Evolutionary conservation across 371 early-diverging fungal species (phyloP).

Genomic region (Nematocida sp.): DNA sequence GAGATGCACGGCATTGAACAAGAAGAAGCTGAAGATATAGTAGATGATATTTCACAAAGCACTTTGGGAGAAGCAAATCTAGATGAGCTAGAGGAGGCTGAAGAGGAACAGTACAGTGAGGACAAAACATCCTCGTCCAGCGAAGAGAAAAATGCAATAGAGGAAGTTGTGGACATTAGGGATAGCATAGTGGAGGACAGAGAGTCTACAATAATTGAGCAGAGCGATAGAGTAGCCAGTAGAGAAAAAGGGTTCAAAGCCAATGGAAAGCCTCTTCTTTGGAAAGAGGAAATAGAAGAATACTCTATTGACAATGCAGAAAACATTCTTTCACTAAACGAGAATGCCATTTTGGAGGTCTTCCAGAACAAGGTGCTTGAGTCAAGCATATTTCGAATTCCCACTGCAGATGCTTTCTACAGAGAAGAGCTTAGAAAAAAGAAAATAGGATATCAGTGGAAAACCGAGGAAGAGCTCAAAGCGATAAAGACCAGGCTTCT

Average conservation of each 20-base stretch:
- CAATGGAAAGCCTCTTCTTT: slow-evolving; percentile 9
- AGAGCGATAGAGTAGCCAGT: not conserved
- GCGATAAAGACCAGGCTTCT: not conserved
- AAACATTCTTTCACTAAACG: not conserved
- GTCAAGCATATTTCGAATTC: not conserved
- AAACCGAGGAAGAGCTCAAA: not conserved
- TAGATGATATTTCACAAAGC: not conserved
- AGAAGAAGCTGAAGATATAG: not conserved
- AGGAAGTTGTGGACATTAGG: not conserved
- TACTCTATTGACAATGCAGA: no score
- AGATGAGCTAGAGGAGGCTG: not conserved
- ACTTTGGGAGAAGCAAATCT: not conserved
- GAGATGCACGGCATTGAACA: not conserved
- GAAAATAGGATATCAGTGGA: not conserved
- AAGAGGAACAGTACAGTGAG: no score
- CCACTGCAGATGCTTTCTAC: slow-evolving; percentile 19
- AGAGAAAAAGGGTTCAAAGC: not conserved
- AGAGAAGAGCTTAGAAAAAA: not conserved
- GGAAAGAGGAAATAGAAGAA: slow-evolving; percentile 24
- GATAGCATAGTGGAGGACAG: not conserved
- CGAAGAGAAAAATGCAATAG: not conserved
- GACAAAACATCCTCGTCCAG: no score
- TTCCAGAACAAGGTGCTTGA: slow-evolving; percentile 11
- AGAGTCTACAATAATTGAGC: not conserved
- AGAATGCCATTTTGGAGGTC: not conserved